These are phyloP conservation scores for Linderniella brevidens DNA, from an alignment of 257 asterid species.

Conservation along the genomic window DNA sequence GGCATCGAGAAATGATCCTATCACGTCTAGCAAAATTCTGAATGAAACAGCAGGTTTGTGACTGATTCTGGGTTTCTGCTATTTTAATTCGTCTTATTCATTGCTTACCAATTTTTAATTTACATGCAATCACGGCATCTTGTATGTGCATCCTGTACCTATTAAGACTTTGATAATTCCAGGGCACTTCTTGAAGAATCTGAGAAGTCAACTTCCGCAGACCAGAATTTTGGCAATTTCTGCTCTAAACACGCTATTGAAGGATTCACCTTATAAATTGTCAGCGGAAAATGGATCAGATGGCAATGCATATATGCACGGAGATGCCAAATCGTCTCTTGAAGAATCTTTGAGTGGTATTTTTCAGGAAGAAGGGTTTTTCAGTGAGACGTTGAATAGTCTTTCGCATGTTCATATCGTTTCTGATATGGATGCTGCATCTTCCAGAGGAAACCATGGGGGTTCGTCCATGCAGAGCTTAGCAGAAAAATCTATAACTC, in stretches of 20 bases:
- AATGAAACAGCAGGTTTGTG: constrained; percentile 73
- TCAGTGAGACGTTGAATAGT: constrained; percentile 61
- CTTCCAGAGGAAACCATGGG: constrained; percentile 72
- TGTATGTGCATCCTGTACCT: constrained; percentile 2
- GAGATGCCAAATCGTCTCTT: constrained; percentile 53
- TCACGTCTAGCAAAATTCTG: constrained; percentile 44
- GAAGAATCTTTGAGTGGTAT: constrained; percentile 67
- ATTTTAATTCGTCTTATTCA: background rate
- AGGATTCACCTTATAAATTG: constrained; percentile 84
- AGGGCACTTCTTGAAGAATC: constrained; percentile 93
- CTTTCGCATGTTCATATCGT: constrained; percentile 89
- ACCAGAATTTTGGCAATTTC: constrained; percentile 95
- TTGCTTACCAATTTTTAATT: constrained; percentile 1
- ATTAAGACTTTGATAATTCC: constrained; percentile 18
- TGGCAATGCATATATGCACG: constrained; percentile 18
- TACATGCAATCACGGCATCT: constrained; percentile 4
- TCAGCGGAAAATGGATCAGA: constrained; percentile 25
- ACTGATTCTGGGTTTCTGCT: constrained; percentile 7
- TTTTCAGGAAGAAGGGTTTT: constrained; percentile 89
- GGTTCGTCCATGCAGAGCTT: constrained; percentile 67
- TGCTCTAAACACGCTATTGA: constrained; percentile 82
- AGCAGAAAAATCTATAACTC: constrained; percentile 88
- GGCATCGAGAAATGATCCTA: constrained; percentile 68
- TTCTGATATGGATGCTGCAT: constrained; percentile 47
- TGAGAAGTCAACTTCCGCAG: constrained; percentile 97